Percentiles rank a stretch among this genome's conserved stretches.
These are phyloP conservation scores for Somion occarium DNA, from an alignment of 1,284 basidiomycete species.

Conservation along the genomic window DNA sequence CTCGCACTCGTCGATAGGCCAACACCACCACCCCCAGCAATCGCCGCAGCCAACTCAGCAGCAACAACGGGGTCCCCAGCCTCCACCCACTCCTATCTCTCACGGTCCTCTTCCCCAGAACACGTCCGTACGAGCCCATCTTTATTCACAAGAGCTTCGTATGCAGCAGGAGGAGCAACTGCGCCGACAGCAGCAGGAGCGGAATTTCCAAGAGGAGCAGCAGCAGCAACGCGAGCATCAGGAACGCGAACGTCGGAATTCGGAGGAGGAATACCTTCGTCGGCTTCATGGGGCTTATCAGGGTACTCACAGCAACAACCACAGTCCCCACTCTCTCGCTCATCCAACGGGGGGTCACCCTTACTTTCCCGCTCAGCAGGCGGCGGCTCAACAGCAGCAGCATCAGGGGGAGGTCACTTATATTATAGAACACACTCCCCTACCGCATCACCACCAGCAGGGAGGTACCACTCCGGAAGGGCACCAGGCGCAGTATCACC, in stretches of 20 bases:
- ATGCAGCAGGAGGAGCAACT: constrained; percentile 40
- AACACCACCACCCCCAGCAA: constrained; percentile 17
- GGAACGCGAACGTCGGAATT: constrained; percentile 25
- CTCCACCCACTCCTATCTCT: background rate
- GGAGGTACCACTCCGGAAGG: background rate
- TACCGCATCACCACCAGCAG: background rate
- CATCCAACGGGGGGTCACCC: background rate
- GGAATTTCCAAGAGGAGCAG: constrained; percentile 11
- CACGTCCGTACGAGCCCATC: constrained; percentile 22
- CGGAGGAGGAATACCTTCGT: constrained; percentile 30
- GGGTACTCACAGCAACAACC: constrained; percentile 15
- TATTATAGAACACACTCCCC: background rate
- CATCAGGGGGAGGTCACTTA: background rate
- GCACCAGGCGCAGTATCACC: background rate
- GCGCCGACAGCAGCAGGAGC: constrained; percentile 20
- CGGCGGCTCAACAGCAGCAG: constrained; percentile 7
- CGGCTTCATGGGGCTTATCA: constrained; percentile 21
- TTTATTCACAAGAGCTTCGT: constrained; percentile 40
- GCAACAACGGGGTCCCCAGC: no score
- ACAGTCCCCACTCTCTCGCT: constrained; percentile 9
- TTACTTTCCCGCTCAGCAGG: background rate
- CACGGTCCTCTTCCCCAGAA: constrained; percentile 13
- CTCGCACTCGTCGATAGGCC: constrained; percentile 43
- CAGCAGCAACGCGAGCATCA: constrained; percentile 19
- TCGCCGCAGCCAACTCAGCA: constrained; percentile 13